Conservation (phyloP, 2,329 filamentous ascomycete genomes). For the Didymella glomerata region DNA sequence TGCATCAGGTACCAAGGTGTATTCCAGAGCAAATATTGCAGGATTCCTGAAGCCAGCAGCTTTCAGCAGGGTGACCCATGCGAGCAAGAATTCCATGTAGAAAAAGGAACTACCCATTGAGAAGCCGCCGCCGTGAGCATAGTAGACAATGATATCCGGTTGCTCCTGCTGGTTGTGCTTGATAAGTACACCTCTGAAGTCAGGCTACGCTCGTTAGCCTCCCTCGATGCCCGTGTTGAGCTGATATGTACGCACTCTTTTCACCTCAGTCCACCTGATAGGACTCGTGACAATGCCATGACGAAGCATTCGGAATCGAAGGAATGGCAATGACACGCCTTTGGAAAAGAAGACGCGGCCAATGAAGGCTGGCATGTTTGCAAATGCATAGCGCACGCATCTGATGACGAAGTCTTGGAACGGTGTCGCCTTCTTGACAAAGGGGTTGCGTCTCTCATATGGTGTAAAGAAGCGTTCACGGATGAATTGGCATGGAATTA, state of each 20-base stretch:
- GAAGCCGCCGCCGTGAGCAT: constrained; percentile 84
- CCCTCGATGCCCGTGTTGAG: neutral
- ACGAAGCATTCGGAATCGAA: constrained; percentile 77
- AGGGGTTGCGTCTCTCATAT: constrained; percentile 62
- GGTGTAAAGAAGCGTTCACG: constrained; percentile 64
- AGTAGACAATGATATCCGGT: constrained; percentile 83
- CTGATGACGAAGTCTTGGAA: constrained; percentile 82
- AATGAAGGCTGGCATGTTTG: constrained; percentile 72
- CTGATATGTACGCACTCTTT: constrained; percentile 54
- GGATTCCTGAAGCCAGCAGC: constrained; percentile 75
- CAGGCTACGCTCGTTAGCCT: constrained; percentile 43
- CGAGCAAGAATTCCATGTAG: constrained; percentile 80
- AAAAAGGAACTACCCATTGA: constrained; percentile 84
- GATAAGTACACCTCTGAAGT: constrained; percentile 74
- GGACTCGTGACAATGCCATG: constrained; percentile 72
- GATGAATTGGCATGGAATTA: constrained; percentile 67
- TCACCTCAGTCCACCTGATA: constrained; percentile 69
- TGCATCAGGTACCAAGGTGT: constrained; percentile 78
- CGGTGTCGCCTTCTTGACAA: constrained; percentile 72
- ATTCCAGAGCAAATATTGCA: constrained; percentile 80
- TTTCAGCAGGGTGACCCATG: constrained; percentile 73
- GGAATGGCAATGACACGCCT: constrained; percentile 74
- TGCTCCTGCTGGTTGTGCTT: constrained; percentile 65
- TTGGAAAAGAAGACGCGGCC: constrained; percentile 82
- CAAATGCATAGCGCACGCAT: constrained; percentile 80